A percentile compares a stretch with the other conserved stretches of the same genome.
phyloP scores from a whole-genome alignment of 441 rosid species.

The Euphorbia schlechtendalii region DNA sequence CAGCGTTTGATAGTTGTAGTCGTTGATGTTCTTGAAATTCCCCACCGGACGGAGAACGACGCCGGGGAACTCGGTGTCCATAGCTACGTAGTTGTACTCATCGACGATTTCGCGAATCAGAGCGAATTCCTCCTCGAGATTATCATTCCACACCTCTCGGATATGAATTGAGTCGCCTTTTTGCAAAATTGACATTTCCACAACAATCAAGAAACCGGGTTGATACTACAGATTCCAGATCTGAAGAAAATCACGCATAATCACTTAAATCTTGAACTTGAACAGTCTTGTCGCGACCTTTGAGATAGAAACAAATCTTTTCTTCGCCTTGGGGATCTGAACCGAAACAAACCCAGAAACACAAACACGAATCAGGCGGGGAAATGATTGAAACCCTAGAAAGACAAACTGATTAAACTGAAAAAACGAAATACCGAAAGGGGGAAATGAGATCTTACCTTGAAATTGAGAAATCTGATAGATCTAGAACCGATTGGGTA shows the following conservation, averaged over 20 bases:
- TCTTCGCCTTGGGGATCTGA: slow-evolving; percentile 28
- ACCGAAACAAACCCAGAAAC: neutral
- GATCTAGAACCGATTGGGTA: slow-evolving; percentile 27
- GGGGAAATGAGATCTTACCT: slow-evolving; percentile 38
- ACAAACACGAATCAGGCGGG: slow-evolving; percentile 1
- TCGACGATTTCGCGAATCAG: slow-evolving; percentile 54
- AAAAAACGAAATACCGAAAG: neutral
- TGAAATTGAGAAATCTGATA: slow-evolving; percentile 22
- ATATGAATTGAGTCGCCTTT: slow-evolving; percentile 43
- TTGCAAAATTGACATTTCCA: slow-evolving; percentile 35
- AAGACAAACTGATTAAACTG: neutral
- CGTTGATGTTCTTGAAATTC: slow-evolving; percentile 35
- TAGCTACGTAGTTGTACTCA: slow-evolving; percentile 47
- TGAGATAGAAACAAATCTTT: neutral
- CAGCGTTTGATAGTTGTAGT: slow-evolving; percentile 47
- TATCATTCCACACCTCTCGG: slow-evolving; percentile 69
- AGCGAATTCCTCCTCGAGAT: slow-evolving; percentile 47
- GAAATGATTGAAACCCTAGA: slow-evolving; percentile 2
- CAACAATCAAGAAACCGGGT: slow-evolving; percentile 17
- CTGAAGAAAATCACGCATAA: slow-evolving; percentile 36
- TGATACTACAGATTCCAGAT: slow-evolving; percentile 45
- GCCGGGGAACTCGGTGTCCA: slow-evolving; percentile 92
- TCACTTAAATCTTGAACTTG: slow-evolving; percentile 24
- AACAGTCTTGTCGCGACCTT: neutral
- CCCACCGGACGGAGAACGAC: slow-evolving; percentile 49